Evolutionary conservation across 208 protist genomes (phyloP), one percentile per base, ranked within the genome.

Genomic region (Porcisia deanei): DNA sequence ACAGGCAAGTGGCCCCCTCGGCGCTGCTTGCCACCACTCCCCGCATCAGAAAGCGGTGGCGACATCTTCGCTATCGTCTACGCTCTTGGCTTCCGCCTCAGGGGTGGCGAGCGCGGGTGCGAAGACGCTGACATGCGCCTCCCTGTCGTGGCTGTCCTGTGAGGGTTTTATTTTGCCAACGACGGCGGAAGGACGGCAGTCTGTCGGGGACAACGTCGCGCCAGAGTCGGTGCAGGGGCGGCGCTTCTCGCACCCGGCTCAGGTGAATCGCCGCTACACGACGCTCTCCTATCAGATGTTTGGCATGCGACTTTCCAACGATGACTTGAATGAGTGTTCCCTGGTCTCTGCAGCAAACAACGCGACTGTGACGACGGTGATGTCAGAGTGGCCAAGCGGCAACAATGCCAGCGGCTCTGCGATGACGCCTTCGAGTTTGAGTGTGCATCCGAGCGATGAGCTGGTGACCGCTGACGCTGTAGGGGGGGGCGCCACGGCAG

Each of bases 271-370:
- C 34, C 30, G 58, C 41, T 53, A 75, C 71, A 75, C 41, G 30
- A 66, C 59, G 43, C 58, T 75, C 2, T 39, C 18, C 6, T 75
- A n/a, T 16, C 71, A 75, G 41, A 25, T 39, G 22, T 25, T 75
- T 4, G 58, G 58, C 25, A 66, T 55, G 71, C 71, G 58, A 5
- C 57, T 47, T 14, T 39, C 54, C 55, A 57, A 16, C 20, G 45
- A 55, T 18, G 71, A 66, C 58, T 34, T 34, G 14, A 43, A 22
- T 20, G 71, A 75, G 71, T 18, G 53, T 20, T 75, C 71, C 10
- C 41, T 75, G 5, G 59, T 66, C 20, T 75, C 71, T 12, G 41
- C 71, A 7, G 20, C 59, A 20, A 49, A 60, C 68, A 72, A 60
- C 53, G 68, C 52, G 49, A 72, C 68, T 10, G 52, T 41, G 52